Evolutionary conservation across 1,284 basidiomycete species (phyloP).

Genomic region (Marasmius tenuissimus): DNA sequence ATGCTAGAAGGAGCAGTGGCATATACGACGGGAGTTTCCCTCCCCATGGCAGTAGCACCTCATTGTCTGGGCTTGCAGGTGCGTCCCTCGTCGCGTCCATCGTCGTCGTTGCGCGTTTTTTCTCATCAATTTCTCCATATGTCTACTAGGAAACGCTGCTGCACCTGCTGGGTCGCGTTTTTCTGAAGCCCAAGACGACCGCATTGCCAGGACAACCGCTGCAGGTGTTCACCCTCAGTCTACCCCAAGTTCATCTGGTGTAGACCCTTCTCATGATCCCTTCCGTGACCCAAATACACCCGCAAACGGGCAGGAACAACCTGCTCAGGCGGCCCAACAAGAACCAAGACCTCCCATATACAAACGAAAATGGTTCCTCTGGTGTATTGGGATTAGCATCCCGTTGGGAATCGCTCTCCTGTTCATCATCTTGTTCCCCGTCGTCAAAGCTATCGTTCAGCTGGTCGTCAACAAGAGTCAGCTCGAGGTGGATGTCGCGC

Average conservation of each 20-base stretch:
- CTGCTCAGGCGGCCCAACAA: slow-evolving; percentile 12
- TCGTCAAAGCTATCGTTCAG: slow-evolving; percentile 63
- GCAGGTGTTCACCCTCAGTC: slow-evolving; percentile 23
- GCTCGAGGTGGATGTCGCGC: slow-evolving; percentile 50
- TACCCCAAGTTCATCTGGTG: neutral
- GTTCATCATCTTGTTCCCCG: slow-evolving; percentile 65
- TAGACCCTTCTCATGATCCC: slow-evolving; percentile 13
- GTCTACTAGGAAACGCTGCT: slow-evolving; percentile 35
- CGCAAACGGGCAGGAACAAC: slow-evolving; percentile 13
- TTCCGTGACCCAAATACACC: slow-evolving; percentile 6
- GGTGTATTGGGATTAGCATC: slow-evolving; percentile 47
- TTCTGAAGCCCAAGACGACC: slow-evolving; percentile 18
- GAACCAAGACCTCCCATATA: slow-evolving; percentile 30
- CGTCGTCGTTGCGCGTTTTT: neutral
- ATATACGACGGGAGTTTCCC: slow-evolving; percentile 32
- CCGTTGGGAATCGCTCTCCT: slow-evolving; percentile 58
- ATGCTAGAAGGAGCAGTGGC: slow-evolving; percentile 35
- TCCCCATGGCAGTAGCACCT: slow-evolving; percentile 31
- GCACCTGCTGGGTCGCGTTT: slow-evolving; percentile 35
- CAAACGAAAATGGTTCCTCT: slow-evolving; percentile 40
- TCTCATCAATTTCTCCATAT: neutral
- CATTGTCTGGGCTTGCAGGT: slow-evolving; percentile 33
- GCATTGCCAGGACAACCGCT: slow-evolving; percentile 24
- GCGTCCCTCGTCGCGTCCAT: slow-evolving; percentile 2
- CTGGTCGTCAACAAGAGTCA: slow-evolving; percentile 55